Base-by-base conservation (phyloP, 345 rosid genomes). In the Jatropha curcas region DNA sequence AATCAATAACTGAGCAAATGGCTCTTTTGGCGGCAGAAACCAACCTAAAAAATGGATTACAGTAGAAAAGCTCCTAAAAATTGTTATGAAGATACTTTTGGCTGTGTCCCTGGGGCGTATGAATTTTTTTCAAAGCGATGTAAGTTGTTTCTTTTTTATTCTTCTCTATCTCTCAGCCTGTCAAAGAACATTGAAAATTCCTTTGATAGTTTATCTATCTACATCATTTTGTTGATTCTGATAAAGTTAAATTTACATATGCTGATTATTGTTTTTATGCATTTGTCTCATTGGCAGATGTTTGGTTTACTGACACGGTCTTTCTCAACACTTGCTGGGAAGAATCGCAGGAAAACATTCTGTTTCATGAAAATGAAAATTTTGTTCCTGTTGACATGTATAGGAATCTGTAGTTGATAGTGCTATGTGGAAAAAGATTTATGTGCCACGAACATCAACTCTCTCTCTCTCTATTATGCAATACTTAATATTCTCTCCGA, bases 1-100 rank as follows among this genome's bases (percentile, higher is more conserved):
- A 67, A 65, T 53, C 51, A 84, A 80, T 84, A 11, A 90, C 91
- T 0, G 71, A 89, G 83, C 77, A 86, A 74, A 81, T 89, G 87
- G 84, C 70, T 45, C 78, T 74, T 45, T 79, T 85, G 75, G 84
- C 83, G 70, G 84, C 97, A 33, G 77, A 79, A 71, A 72, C 70
- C 17, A 61, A 60, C 59, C 39, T 35, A 45, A 52, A 68, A 56
- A 31, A 22, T 39, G 31, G 35, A 46, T 27, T 41, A n/a, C 33
- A n/a, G 3, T 39, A 35, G 67, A 65, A 61, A 39, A 28, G 7
- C 7, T 39, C 61, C 45, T 52, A 24, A 52, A 43, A 53, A n/a
- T 56, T 28, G 77, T 17, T 55, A 6, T 39, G 24, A 16, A 20
- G 22, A 14, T 35, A 24, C 24, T 24, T n/a, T 39, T 22, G 16